These are phyloP conservation scores for Venturia aucupariae DNA, from an alignment of 2,329 filamentous ascomycete genomes.

Conservation along the genomic window DNA sequence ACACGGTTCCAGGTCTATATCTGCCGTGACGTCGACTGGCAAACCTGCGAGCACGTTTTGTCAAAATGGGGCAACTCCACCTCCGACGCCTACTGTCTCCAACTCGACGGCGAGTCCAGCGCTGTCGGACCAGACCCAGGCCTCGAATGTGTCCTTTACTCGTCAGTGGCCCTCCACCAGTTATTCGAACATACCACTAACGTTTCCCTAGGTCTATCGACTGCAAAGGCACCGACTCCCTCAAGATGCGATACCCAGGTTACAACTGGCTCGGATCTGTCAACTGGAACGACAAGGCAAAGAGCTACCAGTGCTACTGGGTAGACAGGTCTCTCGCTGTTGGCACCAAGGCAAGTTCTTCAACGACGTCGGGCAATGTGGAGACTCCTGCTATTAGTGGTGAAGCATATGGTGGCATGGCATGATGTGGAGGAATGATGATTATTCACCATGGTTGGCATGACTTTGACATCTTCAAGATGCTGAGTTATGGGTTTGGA, in stretches of 20 bases:
- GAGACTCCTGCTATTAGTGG: neutral
- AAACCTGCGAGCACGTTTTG: neutral
- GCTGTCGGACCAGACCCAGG: neutral
- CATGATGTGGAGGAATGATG: neutral
- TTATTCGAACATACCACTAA: neutral
- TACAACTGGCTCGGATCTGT: slow-evolving; percentile 7
- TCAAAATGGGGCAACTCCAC: neutral
- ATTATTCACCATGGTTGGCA: neutral
- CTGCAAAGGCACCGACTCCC: neutral
- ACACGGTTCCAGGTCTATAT: neutral
- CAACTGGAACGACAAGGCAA: slow-evolving; percentile 5
- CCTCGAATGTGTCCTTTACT: neutral
- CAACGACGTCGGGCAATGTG: neutral
- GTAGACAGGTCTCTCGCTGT: neutral
- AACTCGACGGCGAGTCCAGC: neutral
- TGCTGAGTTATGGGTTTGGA: neutral
- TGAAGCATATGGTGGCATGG: too few species aligned
- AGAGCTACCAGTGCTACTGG: slow-evolving; percentile 11
- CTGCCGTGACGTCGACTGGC: neutral
- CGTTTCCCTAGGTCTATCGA: neutral
- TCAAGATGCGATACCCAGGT: slow-evolving; percentile 5
- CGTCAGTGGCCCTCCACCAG: neutral
- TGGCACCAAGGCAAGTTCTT: neutral
- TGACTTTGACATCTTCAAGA: neutral
- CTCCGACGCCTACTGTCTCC: neutral